Conservation (phyloP, 345 rosid species). For the Anacardium occidentale region DNA sequence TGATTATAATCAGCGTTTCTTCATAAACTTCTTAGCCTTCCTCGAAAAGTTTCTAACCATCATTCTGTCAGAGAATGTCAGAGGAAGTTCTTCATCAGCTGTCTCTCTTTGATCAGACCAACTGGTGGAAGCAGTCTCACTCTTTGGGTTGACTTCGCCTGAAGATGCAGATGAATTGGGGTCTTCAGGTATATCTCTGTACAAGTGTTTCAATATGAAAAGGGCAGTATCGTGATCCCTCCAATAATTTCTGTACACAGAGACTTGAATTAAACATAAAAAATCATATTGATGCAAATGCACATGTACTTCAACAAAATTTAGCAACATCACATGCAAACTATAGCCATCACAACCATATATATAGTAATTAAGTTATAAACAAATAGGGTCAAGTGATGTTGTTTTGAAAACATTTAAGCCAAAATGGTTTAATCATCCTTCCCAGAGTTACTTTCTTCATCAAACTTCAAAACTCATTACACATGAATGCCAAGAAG, state of each 20-base stretch:
- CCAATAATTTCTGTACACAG: slow-evolving; percentile 84
- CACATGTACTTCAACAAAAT: not conserved
- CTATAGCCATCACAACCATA: not conserved
- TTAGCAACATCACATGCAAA: not conserved
- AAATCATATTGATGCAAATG: not conserved
- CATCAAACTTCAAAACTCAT: not conserved
- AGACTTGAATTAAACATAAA: slow-evolving; percentile 18
- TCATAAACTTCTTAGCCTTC: slow-evolving; percentile 51
- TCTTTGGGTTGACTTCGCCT: slow-evolving; percentile 30
- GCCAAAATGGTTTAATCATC: not conserved
- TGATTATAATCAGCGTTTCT: slow-evolving; percentile 19
- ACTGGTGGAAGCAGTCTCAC: slow-evolving; percentile 27
- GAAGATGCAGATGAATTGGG: slow-evolving; percentile 35
- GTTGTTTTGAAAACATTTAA: not conserved
- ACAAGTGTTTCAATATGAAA: slow-evolving; percentile 82
- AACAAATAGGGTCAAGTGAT: not conserved
- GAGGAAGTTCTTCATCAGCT: slow-evolving; percentile 69
- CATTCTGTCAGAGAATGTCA: slow-evolving; percentile 63
- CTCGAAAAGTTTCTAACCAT: slow-evolving; percentile 53
- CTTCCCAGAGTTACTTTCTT: not conserved
- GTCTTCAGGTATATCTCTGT: slow-evolving; percentile 68
- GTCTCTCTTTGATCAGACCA: slow-evolving; percentile 52
- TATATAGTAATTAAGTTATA: not conserved
- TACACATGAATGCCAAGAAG: not conserved
- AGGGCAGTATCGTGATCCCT: slow-evolving; percentile 92